Evolutionary conservation across 495 filamentous ascomycete species (phyloP).

Genomic region (Niebla homalea): DNA sequence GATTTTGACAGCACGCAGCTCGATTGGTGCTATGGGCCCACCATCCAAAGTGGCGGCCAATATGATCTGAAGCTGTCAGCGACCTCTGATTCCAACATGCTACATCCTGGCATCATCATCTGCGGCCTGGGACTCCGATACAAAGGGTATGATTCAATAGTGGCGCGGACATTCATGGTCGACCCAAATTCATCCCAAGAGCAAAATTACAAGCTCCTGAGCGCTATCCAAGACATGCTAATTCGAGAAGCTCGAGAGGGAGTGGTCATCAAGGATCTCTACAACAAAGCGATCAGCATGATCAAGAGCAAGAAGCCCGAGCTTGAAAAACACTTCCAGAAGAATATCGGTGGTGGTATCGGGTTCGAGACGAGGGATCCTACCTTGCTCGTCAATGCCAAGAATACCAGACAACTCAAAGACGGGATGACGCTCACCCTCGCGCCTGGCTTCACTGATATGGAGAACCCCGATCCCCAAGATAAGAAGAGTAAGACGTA

Average conservation of each 20-base stretch:
- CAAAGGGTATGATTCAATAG: constrained; percentile 80
- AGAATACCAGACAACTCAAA: constrained; percentile 67
- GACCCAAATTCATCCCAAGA: constrained; percentile 94
- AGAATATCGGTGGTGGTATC: constrained; percentile 79
- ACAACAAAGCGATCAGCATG: constrained; percentile 66
- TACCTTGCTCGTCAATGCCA: constrained; percentile 68
- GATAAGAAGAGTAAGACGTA: constrained; percentile 79
- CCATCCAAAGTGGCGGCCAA: constrained; percentile 86
- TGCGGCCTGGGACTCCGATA: constrained; percentile 84
- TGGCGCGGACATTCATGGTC: constrained; percentile 88
- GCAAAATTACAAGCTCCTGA: constrained; percentile 84
- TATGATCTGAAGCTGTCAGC: constrained; percentile 77
- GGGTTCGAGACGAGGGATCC: constrained; percentile 81
- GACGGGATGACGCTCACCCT: constrained; percentile 95
- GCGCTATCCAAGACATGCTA: constrained; percentile 70
- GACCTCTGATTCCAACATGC: constrained; percentile 62
- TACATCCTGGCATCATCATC: constrained; percentile 89
- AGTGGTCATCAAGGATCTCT: constrained; percentile 75
- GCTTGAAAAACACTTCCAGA: constrained; percentile 81
- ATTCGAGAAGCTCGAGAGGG: constrained; percentile 85
- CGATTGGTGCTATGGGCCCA: constrained; percentile 86
- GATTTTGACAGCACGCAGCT: constrained; percentile 86
- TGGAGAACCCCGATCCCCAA: constrained; percentile 68
- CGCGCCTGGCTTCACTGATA: constrained; percentile 73
- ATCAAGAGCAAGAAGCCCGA: constrained; percentile 85